Evolutionary conservation across 176 grass and related monocot genomes (phyloP).

Genomic region (Elymus sibiricus): DNA sequence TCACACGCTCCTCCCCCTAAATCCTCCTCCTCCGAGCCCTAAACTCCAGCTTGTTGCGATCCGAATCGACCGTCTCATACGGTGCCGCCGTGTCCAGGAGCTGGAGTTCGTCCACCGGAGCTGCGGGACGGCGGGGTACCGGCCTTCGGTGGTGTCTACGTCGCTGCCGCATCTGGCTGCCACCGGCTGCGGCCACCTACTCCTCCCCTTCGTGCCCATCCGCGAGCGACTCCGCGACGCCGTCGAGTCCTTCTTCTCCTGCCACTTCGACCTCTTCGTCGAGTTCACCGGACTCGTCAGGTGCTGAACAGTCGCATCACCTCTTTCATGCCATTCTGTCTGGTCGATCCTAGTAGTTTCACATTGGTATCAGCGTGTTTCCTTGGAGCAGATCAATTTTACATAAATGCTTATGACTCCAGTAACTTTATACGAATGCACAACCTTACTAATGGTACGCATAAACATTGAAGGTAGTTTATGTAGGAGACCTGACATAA

Average conservation of each 20-base stretch:
- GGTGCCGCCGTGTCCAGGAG: conserved; percentile 42
- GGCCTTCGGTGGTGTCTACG: conserved; percentile 74
- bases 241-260: conserved; percentile 71
- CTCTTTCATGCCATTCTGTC: background rate
- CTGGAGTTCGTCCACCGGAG: conserved; percentile 89
- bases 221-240: conserved; percentile 69
- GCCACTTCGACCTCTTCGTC: conserved; percentile 82
- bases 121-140: conserved; percentile 64
- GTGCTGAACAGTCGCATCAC: conserved; percentile 25
- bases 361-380: background rate
- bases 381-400: background rate
- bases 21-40: background rate
- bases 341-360: background rate
- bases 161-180: conserved; percentile 68
- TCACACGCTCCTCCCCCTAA: background rate
- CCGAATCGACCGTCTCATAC: background rate
- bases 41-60: conserved; percentile 12
- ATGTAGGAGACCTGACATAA: background rate
- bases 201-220: conserved; percentile 68
- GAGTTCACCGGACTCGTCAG: conserved; percentile 94
- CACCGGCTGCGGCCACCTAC: conserved; percentile 74
- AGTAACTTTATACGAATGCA: background rate
- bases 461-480: background rate
- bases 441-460: background rate
- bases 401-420: background rate